Evolutionary conservation across 1,284 basidiomycete species (phyloP).

Genomic region (Ceratobasidium sp.): DNA sequence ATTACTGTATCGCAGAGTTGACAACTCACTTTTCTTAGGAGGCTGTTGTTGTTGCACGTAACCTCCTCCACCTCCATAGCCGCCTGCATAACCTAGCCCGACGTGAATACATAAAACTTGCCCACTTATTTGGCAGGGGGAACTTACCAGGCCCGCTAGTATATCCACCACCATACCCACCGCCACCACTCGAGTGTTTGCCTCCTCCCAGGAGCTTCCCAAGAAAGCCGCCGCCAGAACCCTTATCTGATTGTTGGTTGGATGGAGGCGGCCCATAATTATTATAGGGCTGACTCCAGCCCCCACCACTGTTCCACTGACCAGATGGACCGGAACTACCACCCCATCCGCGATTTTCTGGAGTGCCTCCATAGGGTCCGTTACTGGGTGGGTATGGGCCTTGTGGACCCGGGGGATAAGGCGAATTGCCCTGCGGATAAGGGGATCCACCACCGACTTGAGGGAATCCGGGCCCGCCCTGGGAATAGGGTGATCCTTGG

Average conservation of each 20-base stretch:
- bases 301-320: conserved; percentile 12
- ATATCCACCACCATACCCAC: conserved; percentile 43
- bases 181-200: conserved; percentile 10
- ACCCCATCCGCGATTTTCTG: conserved; percentile 1
- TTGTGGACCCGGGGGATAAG: conserved; percentile 45
- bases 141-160: conserved; percentile 44
- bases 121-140: conserved; percentile 42
- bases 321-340: neutral
- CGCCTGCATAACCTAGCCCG: conserved; percentile 49
- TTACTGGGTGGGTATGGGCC: conserved; percentile 9
- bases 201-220: conserved; percentile 22
- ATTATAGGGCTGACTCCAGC: neutral
- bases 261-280: too few species aligned
- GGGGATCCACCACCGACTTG: conserved; percentile 11
- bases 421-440: conserved; percentile 45
- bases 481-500: conserved; percentile 40
- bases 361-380: conserved; percentile 21
- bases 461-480: neutral
- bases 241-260: neutral
- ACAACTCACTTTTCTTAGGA: conserved; percentile 53
- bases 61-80: conserved; percentile 46
- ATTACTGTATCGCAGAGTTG: conserved; percentile 54
- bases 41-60: conserved; percentile 50
- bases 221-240: conserved; percentile 11
- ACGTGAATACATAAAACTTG: neutral